Conservation (phyloP, 768 basidiomycete species). For the Clavaria fumosa region DNA sequence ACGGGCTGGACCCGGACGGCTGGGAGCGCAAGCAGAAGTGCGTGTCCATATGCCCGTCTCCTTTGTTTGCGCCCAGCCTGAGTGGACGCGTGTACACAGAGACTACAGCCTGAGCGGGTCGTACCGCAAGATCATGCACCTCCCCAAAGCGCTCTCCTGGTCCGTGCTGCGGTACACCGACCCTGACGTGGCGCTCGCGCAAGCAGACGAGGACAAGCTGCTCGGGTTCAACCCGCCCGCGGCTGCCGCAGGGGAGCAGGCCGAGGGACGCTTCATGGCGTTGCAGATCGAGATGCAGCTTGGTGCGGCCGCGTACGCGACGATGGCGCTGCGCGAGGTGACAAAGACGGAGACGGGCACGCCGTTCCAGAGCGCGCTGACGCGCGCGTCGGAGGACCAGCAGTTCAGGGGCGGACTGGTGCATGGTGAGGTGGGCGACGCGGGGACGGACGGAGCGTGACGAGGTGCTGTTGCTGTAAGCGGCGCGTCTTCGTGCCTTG, state of each 20-base stretch:
- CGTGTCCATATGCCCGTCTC: conserved; percentile 3
- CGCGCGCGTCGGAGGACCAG: conserved; percentile 68
- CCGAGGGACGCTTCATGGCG: conserved; percentile 78
- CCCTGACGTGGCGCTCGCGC: conserved; percentile 81
- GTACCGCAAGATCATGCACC: conserved; percentile 82
- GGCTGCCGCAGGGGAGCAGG: conserved; percentile 35
- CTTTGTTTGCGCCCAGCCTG: no score
- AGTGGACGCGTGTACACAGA: no score
- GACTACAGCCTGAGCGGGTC: conserved; percentile 89
- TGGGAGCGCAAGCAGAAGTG: conserved; percentile 85
- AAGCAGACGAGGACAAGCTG: conserved; percentile 89
- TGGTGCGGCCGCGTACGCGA: conserved; percentile 89
- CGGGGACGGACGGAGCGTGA: neutral
- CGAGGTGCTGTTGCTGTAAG: no score
- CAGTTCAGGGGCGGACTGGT: conserved; percentile 37
- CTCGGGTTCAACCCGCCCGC: conserved; percentile 66
- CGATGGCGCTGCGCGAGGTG: conserved; percentile 92
- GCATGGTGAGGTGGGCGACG: no score
- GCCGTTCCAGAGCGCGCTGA: conserved; percentile 73
- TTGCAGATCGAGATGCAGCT: conserved; percentile 76
- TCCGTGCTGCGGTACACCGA: conserved; percentile 77
- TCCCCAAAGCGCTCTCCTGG: conserved; percentile 75
- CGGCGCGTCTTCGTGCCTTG: no score
- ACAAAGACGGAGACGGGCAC: conserved; percentile 94
- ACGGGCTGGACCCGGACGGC: conserved; percentile 84